phyloP scores from a whole-genome alignment of 169 alveolate species.

The Amoebophrya sp. region DNA sequence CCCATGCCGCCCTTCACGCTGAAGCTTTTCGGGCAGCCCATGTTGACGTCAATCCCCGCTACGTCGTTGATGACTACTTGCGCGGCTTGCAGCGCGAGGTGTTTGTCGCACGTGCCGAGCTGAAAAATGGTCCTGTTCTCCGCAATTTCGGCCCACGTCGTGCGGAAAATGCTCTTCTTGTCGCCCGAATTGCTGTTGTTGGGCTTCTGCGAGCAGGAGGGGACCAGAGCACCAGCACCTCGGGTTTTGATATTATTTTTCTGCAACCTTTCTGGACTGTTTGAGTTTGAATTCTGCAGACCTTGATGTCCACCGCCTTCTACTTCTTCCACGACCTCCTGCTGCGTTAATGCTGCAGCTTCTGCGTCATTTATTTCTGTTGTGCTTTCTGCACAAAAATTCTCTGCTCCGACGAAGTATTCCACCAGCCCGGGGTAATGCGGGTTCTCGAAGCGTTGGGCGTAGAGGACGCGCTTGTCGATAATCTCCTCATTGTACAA shows the following conservation, averaged over 20 bases:
- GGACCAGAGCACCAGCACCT: too few species aligned
- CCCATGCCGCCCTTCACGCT: slow-evolving; percentile 49
- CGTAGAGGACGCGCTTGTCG: neutral
- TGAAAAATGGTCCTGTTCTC: neutral
- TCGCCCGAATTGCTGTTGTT: neutral
- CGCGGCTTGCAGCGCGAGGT: neutral
- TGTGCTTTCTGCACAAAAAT: too few species aligned
- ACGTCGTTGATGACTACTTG: neutral
- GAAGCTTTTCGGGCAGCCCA: slow-evolving; percentile 50
- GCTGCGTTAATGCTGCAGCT: too few species aligned
- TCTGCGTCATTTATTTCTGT: too few species aligned
- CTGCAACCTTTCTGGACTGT: too few species aligned
- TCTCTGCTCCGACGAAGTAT: neutral
- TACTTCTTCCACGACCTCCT: too few species aligned
- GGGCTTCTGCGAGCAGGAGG: too few species aligned
- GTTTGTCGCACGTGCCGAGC: neutral
- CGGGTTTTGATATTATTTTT: too few species aligned
- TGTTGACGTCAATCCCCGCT: slow-evolving; percentile 39
- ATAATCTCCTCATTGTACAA: neutral
- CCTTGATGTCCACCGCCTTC: too few species aligned
- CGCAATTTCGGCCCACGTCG: neutral
- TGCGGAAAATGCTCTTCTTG: neutral
- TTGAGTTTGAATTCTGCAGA: too few species aligned
- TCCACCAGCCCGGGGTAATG: neutral
- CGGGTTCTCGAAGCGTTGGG: neutral